phyloP scores from a whole-genome alignment of 306 rosid species.

The Sophora flavescens region DNA sequence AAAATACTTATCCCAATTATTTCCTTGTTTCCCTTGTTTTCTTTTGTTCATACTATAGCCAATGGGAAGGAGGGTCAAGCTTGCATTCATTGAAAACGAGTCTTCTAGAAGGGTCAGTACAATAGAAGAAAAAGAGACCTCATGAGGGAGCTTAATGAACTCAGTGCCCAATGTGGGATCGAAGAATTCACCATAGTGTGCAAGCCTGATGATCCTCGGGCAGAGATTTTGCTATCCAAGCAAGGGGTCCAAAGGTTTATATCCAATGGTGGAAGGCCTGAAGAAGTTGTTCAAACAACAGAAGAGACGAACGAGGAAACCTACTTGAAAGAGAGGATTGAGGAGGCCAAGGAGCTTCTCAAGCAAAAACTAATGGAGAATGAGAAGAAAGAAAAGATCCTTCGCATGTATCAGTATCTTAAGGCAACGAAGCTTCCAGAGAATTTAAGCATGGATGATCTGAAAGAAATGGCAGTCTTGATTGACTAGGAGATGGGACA shows the following conservation, averaged over 20 bases:
- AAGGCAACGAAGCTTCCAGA: not conserved
- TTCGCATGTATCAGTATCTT: not conserved
- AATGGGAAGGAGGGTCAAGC: no score
- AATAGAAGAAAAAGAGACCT: no score
- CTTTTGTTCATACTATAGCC: no score
- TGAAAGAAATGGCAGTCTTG: not conserved
- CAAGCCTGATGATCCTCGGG: not conserved
- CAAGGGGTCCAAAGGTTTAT: not conserved
- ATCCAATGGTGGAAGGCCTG: not conserved
- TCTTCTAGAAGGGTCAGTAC: no score
- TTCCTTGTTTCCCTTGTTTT: no score
- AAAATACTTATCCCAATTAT: no score
- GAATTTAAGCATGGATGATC: not conserved
- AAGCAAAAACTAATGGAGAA: not conserved
- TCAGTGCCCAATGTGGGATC: no score
- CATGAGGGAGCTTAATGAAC: no score
- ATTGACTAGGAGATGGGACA: not conserved
- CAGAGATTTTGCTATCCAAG: constrained; percentile 33
- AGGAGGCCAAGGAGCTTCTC: not conserved
- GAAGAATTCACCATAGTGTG: no score
- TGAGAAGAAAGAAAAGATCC: not conserved
- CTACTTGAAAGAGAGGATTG: not conserved
- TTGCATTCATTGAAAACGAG: no score
- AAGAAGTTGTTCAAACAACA: not conserved
- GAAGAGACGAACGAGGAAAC: constrained; percentile 19